Percentiles rank a stretch among this genome's conserved stretches.
These are phyloP conservation scores for Aspergillus baeticus DNA, from an alignment of 495 filamentous ascomycete species.

Conservation along the genomic window DNA sequence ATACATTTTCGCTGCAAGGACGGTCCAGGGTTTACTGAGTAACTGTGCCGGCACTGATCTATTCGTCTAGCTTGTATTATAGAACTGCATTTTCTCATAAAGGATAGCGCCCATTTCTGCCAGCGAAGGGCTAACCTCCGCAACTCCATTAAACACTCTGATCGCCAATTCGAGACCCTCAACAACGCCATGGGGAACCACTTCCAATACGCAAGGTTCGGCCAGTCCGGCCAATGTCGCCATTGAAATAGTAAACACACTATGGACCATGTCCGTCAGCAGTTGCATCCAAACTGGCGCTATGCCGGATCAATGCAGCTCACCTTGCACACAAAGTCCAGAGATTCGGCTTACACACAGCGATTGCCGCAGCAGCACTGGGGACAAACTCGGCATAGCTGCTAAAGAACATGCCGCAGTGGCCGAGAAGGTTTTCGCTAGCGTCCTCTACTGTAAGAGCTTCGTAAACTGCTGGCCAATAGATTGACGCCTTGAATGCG, in stretches of 20 bases:
- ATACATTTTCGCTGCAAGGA: too few relatives aligned
- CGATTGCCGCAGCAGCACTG: background rate
- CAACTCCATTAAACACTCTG: background rate
- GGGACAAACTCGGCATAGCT: background rate
- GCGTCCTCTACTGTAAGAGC: background rate
- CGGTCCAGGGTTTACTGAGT: too few relatives aligned
- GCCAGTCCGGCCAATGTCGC: background rate
- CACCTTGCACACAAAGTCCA: slow-evolving; percentile 6
- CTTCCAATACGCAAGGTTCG: background rate
- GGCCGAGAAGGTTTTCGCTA: background rate
- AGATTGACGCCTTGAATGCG: slow-evolving; percentile 5
- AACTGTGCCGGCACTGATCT: too few relatives aligned
- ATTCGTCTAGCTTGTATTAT: too few relatives aligned
- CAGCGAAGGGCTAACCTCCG: background rate
- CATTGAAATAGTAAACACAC: background rate
- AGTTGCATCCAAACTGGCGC: too few relatives aligned
- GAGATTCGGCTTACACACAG: background rate
- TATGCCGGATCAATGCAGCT: too few relatives aligned
- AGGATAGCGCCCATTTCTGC: background rate
- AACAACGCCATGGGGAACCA: background rate
- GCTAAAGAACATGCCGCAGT: background rate
- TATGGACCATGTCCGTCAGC: background rate
- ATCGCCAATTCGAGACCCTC: background rate
- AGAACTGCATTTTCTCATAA: background rate
- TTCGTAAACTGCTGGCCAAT: slow-evolving; percentile 8